Base-by-base conservation (phyloP, 352 stramenopile species). In the Phytophthora fragariae region DNA sequence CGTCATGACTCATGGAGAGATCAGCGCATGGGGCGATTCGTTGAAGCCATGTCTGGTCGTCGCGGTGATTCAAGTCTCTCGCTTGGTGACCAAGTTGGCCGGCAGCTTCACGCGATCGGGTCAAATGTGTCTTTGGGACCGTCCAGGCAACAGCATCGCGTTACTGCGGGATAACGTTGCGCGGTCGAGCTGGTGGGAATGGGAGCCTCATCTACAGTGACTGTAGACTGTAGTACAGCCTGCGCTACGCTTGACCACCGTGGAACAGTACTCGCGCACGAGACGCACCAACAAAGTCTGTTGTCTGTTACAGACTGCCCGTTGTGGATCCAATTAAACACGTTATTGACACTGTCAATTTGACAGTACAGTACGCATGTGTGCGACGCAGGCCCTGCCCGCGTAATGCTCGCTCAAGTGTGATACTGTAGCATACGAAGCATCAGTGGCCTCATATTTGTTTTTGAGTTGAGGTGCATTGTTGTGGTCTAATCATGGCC, bases 21-120 rank as follows among this genome's bases (percentile, higher is more conserved):
- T 69, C 53, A 63, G 53, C 53, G 55, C 53, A 63, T 69, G n/a
- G 53, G 6, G 37, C 47, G 35, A 7, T 59, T 54, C 24, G 10
- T 66, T 66, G 52, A 68, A 56, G 50, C 35, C 35, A 41, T 53
- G 27, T 41, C 57, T 21, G 35, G n/a, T 62, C 33, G 44, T 49
- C 21, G 57, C 35, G 5, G 10, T 39, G 37, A 37, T 62, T 39
- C 57, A 64, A 56, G 19, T 41, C 41, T 14, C 35, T 41, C 35
- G 35, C 35, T 14, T 41, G 12, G 24, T 27, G 24, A 27, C 24
- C 24, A 37, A 37, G 29, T 12, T 68, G 19, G 37, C 27, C 57
- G 17, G 33, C 49, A 54, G 24, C 49, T 76, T 72, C 70, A 76
- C 70, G 70, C 70, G 57, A 76, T 76, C 64, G 15, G 24, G n/a